phyloP scores from a whole-genome alignment of 2,329 filamentous ascomycete genomes.

The Ophidiomyces ophidiicola region DNA sequence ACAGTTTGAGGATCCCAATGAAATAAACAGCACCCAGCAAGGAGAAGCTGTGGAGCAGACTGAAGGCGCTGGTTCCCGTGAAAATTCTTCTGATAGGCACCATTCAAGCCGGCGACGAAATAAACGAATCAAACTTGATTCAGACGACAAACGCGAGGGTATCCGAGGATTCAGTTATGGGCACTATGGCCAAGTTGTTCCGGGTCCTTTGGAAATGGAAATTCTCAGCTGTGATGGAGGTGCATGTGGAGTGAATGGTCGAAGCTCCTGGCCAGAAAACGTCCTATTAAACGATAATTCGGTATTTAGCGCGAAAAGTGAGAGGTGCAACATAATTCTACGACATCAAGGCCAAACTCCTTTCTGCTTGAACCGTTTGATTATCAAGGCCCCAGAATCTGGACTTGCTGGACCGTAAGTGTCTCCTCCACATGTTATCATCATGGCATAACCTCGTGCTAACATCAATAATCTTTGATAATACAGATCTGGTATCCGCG shows the following conservation, averaged over 20 bases:
- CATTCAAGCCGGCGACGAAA: slow-evolving; percentile 19
- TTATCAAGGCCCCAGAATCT: slow-evolving; percentile 63
- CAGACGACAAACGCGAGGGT: slow-evolving; percentile 42
- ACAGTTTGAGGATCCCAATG: no score
- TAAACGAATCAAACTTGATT: slow-evolving; percentile 61
- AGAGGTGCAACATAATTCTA: slow-evolving; percentile 74
- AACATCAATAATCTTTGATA: not conserved
- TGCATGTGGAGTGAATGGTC: slow-evolving; percentile 46
- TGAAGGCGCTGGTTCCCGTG: slow-evolving; percentile 17
- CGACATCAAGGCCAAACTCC: slow-evolving; percentile 67
- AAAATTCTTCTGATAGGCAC: slow-evolving; percentile 18
- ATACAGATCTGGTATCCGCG: slow-evolving; percentile 52
- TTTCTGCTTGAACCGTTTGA: slow-evolving; percentile 71
- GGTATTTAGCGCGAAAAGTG: slow-evolving; percentile 84
- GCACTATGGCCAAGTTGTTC: slow-evolving; percentile 73
- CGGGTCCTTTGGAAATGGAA: slow-evolving; percentile 72
- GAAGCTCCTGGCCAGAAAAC: slow-evolving; percentile 59
- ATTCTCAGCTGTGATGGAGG: slow-evolving; percentile 83
- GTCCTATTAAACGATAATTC: slow-evolving; percentile 69
- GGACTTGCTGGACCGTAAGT: slow-evolving; percentile 81
- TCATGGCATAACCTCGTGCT: not conserved
- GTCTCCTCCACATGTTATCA: slow-evolving; percentile 3
- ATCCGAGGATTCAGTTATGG: slow-evolving; percentile 62
- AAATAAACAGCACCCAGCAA: no score
- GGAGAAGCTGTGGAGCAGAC: no score